phyloP scores from a whole-genome alignment of 495 filamentous ascomycete species.

The Talaromyces nanjingensis region DNA sequence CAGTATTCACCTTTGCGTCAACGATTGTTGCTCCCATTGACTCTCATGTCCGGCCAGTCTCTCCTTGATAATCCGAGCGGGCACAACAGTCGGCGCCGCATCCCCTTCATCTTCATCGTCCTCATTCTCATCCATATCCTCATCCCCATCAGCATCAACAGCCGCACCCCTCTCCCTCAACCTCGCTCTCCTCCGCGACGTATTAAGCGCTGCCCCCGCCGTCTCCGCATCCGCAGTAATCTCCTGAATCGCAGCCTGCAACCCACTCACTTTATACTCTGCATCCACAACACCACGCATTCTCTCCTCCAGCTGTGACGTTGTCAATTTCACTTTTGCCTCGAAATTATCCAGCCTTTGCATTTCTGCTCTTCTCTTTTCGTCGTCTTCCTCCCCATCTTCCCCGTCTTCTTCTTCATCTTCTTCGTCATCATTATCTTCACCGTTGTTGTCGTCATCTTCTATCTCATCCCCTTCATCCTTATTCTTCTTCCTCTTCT shows the following conservation, averaged over 20 bases:
- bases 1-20: slow-evolving; percentile 28
- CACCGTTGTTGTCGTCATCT: slow-evolving; percentile 1
- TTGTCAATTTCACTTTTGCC: slow-evolving; percentile 23
- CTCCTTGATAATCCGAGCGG: slow-evolving; percentile 23
- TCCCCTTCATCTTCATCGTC: slow-evolving; percentile 22
- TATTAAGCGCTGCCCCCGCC: slow-evolving; percentile 9
- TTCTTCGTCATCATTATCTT: slow-evolving; percentile 12
- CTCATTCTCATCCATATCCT: slow-evolving; percentile 15
- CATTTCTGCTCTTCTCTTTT: slow-evolving; percentile 7
- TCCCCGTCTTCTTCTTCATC: background rate
- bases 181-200: slow-evolving; percentile 19
- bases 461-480: slow-evolving; percentile 2
- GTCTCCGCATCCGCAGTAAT: slow-evolving; percentile 23
- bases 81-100: slow-evolving; percentile 18
- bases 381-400: slow-evolving; percentile 9
- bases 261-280: slow-evolving; percentile 23
- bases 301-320: slow-evolving; percentile 29
- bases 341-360: slow-evolving; percentile 24
- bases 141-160: slow-evolving; percentile 15
- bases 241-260: slow-evolving; percentile 24
- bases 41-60: slow-evolving; percentile 18
- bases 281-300: slow-evolving; percentile 36
- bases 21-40: slow-evolving; percentile 27
- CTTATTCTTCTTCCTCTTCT: slow-evolving; percentile 12
- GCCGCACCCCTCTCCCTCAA: slow-evolving; percentile 12